phyloP scores from a whole-genome alignment of 2,329 filamentous ascomycete genomes.

The Pseudogymnoascus sp. region DNA sequence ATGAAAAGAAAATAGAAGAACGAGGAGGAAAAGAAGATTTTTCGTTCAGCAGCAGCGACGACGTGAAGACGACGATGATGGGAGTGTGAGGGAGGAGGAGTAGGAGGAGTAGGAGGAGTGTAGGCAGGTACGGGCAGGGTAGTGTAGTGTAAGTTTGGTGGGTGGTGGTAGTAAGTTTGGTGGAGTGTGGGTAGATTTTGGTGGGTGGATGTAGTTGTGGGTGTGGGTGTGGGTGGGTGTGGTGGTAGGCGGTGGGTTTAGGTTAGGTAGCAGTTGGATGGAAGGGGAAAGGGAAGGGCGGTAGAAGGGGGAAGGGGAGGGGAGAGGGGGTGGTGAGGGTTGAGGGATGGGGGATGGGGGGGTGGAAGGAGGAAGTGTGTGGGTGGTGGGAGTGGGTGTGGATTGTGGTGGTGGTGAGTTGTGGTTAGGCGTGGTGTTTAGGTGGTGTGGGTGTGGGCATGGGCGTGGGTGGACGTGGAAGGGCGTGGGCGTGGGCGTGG shows the following conservation, averaged over 20 bases:
- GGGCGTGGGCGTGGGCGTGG: not conserved
- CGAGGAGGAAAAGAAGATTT: slow-evolving; percentile 23
- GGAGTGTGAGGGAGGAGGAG: slow-evolving; percentile 13
- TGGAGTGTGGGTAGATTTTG: not conserved
- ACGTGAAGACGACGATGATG: slow-evolving; percentile 10
- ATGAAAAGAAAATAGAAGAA: slow-evolving; percentile 26
- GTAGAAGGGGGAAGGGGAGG: not conserved
- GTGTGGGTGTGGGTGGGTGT: not conserved
- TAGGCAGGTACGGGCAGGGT: not conserved
- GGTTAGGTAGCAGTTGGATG: not conserved
- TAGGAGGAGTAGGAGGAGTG: slow-evolving; percentile 12
- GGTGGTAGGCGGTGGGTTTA: not conserved
- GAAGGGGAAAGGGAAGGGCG: not conserved
- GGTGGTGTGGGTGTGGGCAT: not conserved
- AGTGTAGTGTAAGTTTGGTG: no score
- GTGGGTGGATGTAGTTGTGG: not conserved
- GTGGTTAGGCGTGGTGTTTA: no score
- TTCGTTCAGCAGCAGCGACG: slow-evolving; percentile 16
- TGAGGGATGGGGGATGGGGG: slow-evolving; percentile 15
- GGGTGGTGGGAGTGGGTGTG: not conserved
- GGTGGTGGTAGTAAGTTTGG: not conserved
- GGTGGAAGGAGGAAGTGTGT: slow-evolving; percentile 9
- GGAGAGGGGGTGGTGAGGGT: not conserved
- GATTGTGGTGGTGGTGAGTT: not conserved
- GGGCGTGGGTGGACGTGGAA: not conserved